Evolutionary conservation across 495 filamentous ascomycete genomes (phyloP).

Genomic region (Hypoxylon lienhwacheense): DNA sequence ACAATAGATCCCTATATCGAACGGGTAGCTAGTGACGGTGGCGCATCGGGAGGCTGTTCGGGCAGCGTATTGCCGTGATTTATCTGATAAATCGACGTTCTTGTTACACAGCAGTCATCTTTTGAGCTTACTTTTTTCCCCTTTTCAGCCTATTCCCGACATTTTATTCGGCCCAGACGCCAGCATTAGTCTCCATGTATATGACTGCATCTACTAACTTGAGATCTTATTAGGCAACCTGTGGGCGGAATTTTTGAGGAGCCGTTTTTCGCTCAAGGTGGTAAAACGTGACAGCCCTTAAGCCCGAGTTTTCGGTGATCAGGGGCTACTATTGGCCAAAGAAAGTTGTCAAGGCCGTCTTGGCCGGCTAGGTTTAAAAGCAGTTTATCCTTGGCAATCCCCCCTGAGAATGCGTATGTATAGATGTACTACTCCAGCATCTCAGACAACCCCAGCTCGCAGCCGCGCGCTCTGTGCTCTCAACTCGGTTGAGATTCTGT

Average conservation of each 20-base stretch:
- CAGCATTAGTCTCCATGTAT: constrained; percentile 3
- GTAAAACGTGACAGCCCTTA: constrained; percentile 6
- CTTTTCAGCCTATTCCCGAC: constrained; percentile 11
- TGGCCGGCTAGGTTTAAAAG: constrained; percentile 25
- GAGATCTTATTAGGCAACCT: background rate
- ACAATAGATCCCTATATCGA: too few relatives aligned
- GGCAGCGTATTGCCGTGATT: background rate
- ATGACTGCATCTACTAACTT: constrained; percentile 7
- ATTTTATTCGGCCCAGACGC: constrained; percentile 8
- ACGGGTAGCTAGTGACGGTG: constrained; percentile 13
- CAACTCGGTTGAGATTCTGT: constrained; percentile 24
- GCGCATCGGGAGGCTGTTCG: background rate
- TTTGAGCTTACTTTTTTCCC: background rate
- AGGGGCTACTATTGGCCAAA: constrained; percentile 23
- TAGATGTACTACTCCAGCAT: constrained; percentile 28
- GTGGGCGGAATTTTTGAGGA: constrained; percentile 9
- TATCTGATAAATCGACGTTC: background rate
- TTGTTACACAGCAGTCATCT: constrained; percentile 7
- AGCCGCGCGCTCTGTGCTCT: constrained; percentile 36
- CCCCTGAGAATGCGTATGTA: constrained; percentile 39
- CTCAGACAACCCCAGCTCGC: constrained; percentile 27
- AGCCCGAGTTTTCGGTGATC: constrained; percentile 8
- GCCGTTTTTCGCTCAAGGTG: background rate
- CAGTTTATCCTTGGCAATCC: constrained; percentile 21
- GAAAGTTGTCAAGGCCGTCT: constrained; percentile 6